Conservation (phyloP, 352 stramenopile genomes). For the Phytophthora sp. region DNA sequence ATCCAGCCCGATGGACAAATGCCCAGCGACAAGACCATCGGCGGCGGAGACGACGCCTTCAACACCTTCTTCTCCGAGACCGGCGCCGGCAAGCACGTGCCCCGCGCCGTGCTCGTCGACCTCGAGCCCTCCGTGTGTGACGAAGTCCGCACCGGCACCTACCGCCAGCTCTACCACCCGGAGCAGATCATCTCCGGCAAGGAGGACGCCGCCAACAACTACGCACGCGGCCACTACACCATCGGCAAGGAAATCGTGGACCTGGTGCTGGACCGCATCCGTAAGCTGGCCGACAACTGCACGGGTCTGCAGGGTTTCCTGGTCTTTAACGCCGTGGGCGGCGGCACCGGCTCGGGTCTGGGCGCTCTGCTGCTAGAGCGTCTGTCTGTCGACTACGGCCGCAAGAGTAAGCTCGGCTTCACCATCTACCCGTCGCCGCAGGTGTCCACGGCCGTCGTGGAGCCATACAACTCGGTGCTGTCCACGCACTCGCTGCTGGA, state of each 20-base stretch:
- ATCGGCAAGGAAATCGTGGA: constrained; percentile 98
- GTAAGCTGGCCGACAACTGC: constrained; percentile 97
- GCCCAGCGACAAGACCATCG: constrained; percentile 40
- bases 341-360: constrained; percentile 97
- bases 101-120: constrained; percentile 97
- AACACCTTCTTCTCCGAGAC: constrained; percentile 97
- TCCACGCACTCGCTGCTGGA: constrained; percentile 96
- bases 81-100: constrained; percentile 96
- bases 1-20: constrained; percentile 94
- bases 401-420: constrained; percentile 99
- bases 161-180: constrained; percentile 98
- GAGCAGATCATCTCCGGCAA: constrained; percentile 99
- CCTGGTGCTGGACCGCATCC: constrained; percentile 96
- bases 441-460: constrained; percentile 93
- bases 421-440: constrained; percentile 96
- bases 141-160: constrained; percentile 96
- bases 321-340: constrained; percentile 97
- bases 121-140: constrained; percentile 98
- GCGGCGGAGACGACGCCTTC: constrained; percentile 88
- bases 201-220: constrained; percentile 95
- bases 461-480: constrained; percentile 98
- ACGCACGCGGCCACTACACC: constrained; percentile 94
- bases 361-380: constrained; percentile 97
- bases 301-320: constrained; percentile 98
- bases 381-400: constrained; percentile 97